A percentile compares a stretch with the other conserved stretches of the same genome.
These are phyloP conservation scores for Microstroma glucosiphilum DNA, from an alignment of 1,284 basidiomycete genomes.

Conservation along the genomic window DNA sequence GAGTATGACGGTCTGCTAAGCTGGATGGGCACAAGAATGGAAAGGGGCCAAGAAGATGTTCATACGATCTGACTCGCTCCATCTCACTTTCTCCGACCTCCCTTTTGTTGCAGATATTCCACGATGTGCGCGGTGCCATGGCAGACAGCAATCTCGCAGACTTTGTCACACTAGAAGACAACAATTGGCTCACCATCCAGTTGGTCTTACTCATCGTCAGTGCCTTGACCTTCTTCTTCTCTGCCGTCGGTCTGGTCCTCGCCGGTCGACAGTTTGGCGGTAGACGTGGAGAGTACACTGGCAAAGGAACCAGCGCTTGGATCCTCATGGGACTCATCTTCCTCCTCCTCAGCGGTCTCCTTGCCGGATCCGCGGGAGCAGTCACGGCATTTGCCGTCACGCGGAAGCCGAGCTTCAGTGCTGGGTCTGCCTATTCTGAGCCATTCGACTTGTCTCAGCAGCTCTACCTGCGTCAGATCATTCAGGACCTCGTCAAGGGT, in stretches of 20 bases:
- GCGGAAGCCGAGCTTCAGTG: conserved; percentile 18
- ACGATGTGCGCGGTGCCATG: conserved; percentile 12
- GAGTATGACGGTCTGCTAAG: too few species aligned
- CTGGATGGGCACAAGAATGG: too few species aligned
- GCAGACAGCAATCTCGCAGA: neutral
- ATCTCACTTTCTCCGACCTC: conserved; percentile 8
- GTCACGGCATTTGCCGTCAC: conserved; percentile 29
- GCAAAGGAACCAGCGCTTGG: conserved; percentile 35
- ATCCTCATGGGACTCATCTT: conserved; percentile 27
- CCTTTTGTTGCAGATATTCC: conserved; percentile 7
- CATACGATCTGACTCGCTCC: conserved; percentile 16
- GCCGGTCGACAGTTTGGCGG: conserved; percentile 33
- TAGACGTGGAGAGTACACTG: conserved; percentile 30
- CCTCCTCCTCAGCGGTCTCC: conserved; percentile 26
- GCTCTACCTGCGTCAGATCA: conserved; percentile 23
- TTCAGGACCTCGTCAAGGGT: conserved; percentile 4
- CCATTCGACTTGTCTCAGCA: conserved; percentile 24
- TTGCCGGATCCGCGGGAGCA: conserved; percentile 25
- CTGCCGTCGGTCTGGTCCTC: conserved; percentile 23
- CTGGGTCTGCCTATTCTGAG: conserved; percentile 21
- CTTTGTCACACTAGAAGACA: conserved; percentile 27
- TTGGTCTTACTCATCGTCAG: conserved; percentile 24
- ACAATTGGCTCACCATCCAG: conserved; percentile 29
- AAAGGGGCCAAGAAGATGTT: too few species aligned
- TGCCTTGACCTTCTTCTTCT: conserved; percentile 27